A percentile compares a stretch with the other conserved stretches of the same genome.
phyloP scores from a whole-genome alignment of 768 basidiomycete genomes.

The Lactifluus subvellereus region DNA sequence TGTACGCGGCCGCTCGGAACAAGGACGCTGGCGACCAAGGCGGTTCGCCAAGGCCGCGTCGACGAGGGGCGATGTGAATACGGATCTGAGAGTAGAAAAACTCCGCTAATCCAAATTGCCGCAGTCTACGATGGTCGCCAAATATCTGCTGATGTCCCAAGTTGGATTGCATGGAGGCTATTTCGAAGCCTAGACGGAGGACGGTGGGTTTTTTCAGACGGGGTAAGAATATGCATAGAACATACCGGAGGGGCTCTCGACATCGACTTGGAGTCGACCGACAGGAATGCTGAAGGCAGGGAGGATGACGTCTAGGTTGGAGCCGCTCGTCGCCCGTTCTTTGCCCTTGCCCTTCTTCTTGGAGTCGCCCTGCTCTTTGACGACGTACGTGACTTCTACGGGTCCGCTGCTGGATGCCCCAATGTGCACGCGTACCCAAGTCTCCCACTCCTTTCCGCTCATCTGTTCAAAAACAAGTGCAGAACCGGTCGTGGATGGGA shows the following conservation, averaged over 20 bases:
- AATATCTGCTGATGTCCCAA: slow-evolving; percentile 44
- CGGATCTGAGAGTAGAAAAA: slow-evolving; percentile 53
- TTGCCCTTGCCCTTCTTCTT: slow-evolving; percentile 34
- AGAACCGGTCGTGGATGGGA: slow-evolving; percentile 28
- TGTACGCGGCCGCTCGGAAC: slow-evolving; percentile 22
- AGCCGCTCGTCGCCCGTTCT: slow-evolving; percentile 28
- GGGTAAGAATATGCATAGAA: not conserved
- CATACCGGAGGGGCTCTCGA: slow-evolving; percentile 52
- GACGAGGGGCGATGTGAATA: slow-evolving; percentile 5
- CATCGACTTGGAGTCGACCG: slow-evolving; percentile 55
- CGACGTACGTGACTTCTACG: slow-evolving; percentile 63
- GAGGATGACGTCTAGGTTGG: slow-evolving; percentile 44
- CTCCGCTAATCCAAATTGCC: slow-evolving; percentile 52
- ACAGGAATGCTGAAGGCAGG: slow-evolving; percentile 72
- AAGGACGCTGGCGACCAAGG: not conserved
- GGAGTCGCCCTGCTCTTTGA: slow-evolving; percentile 31
- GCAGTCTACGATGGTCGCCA: slow-evolving; percentile 40
- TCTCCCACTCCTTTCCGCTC: slow-evolving; percentile 53
- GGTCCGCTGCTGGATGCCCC: slow-evolving; percentile 47
- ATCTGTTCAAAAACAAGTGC: slow-evolving; percentile 48
- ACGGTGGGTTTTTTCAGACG: not conserved
- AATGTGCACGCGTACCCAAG: slow-evolving; percentile 57
- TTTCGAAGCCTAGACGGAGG: slow-evolving; percentile 37
- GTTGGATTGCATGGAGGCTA: slow-evolving; percentile 47
- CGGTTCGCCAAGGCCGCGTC: not conserved